phyloP scores from a whole-genome alignment of 2,329 filamentous ascomycete species.

The Neobulgaria alba region DNA sequence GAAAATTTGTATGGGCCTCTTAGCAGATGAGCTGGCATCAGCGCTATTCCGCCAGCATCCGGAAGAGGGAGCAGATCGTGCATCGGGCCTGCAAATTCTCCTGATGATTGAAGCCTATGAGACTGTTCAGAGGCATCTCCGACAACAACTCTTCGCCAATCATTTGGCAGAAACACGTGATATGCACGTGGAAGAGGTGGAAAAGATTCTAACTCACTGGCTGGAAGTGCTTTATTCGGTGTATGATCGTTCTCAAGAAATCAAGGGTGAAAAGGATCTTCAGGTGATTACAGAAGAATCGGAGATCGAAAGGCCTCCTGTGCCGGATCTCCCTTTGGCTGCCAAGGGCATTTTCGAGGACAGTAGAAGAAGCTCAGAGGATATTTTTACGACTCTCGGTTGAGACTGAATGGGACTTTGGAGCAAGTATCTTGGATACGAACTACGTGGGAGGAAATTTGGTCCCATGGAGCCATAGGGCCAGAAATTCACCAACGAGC shows the following conservation, averaged over 20 bases:
- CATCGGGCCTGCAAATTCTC: conserved; percentile 24
- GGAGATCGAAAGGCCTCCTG: too few relatives aligned
- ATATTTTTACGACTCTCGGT: too few relatives aligned
- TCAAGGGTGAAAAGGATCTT: background rate
- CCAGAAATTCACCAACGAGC: too few relatives aligned
- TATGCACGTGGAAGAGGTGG: conserved; percentile 7
- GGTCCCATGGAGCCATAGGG: too few relatives aligned
- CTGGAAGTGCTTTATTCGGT: conserved; percentile 23
- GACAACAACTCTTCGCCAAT: background rate
- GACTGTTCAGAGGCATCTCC: conserved; percentile 17
- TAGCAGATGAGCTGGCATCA: conserved; percentile 22
- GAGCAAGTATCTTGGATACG: too few relatives aligned
- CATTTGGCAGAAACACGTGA: conserved; percentile 12
- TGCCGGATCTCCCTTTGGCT: too few relatives aligned
- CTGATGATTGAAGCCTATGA: conserved; percentile 29
- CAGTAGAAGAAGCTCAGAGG: too few relatives aligned
- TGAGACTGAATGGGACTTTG: too few relatives aligned
- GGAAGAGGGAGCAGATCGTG: conserved; percentile 9
- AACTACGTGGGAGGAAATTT: too few relatives aligned
- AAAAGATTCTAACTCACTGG: conserved; percentile 23
- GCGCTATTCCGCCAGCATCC: conserved; percentile 16
- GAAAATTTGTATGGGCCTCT: conserved; percentile 23
- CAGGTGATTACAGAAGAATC: too few relatives aligned
- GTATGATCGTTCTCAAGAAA: conserved; percentile 19
- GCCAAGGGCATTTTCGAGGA: too few relatives aligned